Conservation (phyloP, 305 asterid species). For the Fraxinus albicans region DNA sequence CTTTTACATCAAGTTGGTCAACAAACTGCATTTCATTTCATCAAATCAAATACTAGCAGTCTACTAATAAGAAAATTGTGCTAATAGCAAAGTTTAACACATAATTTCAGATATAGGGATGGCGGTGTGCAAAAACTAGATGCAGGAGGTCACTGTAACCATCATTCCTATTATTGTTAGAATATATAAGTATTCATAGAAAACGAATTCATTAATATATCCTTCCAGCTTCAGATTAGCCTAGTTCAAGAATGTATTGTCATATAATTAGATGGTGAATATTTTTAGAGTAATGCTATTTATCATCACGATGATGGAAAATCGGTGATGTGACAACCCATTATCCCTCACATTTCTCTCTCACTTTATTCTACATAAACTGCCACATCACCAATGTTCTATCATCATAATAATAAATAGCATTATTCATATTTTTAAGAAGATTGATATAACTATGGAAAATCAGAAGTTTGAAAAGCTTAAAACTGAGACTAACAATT, state of each 20-base stretch:
- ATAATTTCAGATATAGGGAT: not conserved
- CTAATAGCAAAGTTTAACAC: not conserved
- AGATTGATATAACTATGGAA: not conserved
- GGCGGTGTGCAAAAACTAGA: not conserved
- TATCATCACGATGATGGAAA: too few relatives aligned
- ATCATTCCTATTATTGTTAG: not conserved
- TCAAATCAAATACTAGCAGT: not conserved
- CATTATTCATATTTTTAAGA: not conserved
- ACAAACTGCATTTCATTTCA: not conserved
- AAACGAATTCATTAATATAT: not conserved
- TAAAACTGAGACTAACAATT: not conserved
- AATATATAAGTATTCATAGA: not conserved
- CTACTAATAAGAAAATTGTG: not conserved
- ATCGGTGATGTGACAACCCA: not conserved
- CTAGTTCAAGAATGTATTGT: not conserved
- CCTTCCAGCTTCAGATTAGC: not conserved
- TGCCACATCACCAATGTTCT: not conserved
- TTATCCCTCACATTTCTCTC: not conserved
- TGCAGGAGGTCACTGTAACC: not conserved
- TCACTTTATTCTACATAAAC: not conserved
- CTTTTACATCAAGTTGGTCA: not conserved
- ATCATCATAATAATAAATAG: not conserved
- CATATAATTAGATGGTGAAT: not conserved
- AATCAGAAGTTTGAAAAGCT: slow-evolving; percentile 14
- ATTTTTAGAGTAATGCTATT: not conserved